A percentile compares a stretch with the other conserved stretches of the same genome.
phyloP scores from a whole-genome alignment of 257 asterid genomes.

The Avicennia marina region DNA sequence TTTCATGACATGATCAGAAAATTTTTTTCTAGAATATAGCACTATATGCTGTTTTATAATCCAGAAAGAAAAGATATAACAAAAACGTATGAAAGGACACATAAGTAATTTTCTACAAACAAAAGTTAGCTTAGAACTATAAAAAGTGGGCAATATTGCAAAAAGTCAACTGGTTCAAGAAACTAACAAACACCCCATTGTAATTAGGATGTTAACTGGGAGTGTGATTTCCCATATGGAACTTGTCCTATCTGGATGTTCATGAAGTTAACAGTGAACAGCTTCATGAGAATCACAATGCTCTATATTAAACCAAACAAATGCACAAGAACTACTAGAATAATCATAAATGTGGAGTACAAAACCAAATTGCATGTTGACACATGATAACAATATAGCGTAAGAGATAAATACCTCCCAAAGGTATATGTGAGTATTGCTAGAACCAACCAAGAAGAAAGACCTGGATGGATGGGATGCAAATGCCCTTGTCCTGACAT shows the following conservation, averaged over 20 bases:
- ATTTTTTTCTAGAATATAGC: not conserved
- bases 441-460: slow-evolving; percentile 91
- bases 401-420: slow-evolving; percentile 70
- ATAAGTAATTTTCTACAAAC: no score
- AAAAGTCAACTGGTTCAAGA: no score
- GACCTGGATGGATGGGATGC: slow-evolving; percentile 91
- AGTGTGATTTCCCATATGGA: no score
- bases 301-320: slow-evolving; percentile 6
- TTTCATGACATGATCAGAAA: not conserved
- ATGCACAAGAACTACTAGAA: not conserved
- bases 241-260: no score
- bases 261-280: not conserved
- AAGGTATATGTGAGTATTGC: slow-evolving; percentile 83
- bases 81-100: no score
- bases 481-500: slow-evolving; percentile 71
- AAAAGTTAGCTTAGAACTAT: no score
- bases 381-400: not conserved
- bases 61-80: no score
- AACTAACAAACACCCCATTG: no score
- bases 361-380: not conserved
- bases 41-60: no score
- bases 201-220: no score
- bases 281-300: slow-evolving; percentile 2
- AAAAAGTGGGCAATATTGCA: no score
- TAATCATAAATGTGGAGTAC: not conserved